Base-by-base conservation (phyloP, 495 filamentous ascomycete genomes). In the Podospora sp. region DNA sequence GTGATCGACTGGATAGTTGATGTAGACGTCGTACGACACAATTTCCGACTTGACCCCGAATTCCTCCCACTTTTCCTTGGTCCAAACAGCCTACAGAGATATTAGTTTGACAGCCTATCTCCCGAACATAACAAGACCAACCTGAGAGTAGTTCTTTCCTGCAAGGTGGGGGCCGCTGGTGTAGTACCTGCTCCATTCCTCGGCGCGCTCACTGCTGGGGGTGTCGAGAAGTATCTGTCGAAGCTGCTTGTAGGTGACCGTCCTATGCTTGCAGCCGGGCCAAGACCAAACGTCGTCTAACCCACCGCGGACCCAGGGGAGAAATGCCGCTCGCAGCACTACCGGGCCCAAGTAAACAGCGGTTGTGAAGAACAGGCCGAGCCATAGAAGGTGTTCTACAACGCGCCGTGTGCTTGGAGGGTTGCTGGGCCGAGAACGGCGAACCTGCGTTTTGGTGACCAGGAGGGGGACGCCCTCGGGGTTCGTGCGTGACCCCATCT, bases 101-200 rank as follows among this genome's bases (percentile, higher is more conserved):
- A 20, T 60, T 1, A 66, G 58, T 36, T 1, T n/a, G n/a, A 16
- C 9, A 1, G 6, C 40, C 25, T 22, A 18, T 55, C 5, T 7
- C 11, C 14, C 12, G 46, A 6, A 11, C 2, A 18, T 27, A 29
- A n/a, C 5, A 25, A 1, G 11, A 18, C 56, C 5, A 73, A 78
- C 79, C 73, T 82, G 80, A 63, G 88, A 92, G 55, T 89, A 83
- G 71, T 98, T 98, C 83, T 92, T 91, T 14, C 95, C 95, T 0
- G 90, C 92, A 33, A 99, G 81, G 82, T 99, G 95, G 1, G 91
- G 86, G 0, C 95, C 95, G 1, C 89, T 78, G 0, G 95, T 97
- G 71, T 98, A 98, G 78, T 97, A 98, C 67, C 85, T 79, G 73
- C 90, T 94, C 93, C 93, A 97, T 77, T 96, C 89, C 64, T 85